Evolutionary conservation across 2,329 filamentous ascomycete species (phyloP).

Genomic region (Colletotrichum brevisporum): DNA sequence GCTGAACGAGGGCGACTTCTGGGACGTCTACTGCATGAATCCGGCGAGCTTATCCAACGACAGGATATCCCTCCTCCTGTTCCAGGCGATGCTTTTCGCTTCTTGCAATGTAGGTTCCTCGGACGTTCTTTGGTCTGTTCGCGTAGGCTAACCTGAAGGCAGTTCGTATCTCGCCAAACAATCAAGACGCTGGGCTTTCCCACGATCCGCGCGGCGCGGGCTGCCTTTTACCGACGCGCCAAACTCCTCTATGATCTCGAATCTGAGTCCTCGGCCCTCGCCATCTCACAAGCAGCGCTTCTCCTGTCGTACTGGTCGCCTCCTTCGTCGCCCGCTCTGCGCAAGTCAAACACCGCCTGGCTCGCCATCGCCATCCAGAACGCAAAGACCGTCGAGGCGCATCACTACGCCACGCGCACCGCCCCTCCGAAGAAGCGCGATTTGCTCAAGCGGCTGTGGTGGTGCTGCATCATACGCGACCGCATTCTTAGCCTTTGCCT

Average conservation of each 20-base stretch:
- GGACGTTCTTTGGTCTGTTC: neutral
- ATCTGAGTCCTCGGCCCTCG: conserved; percentile 57
- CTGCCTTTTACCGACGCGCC: conserved; percentile 56
- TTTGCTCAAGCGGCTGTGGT: conserved; percentile 66
- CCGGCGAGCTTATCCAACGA: conserved; percentile 42
- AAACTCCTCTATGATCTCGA: conserved; percentile 61
- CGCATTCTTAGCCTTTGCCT: conserved; percentile 64
- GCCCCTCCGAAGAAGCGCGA: conserved; percentile 54
- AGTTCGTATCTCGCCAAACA: conserved; percentile 56
- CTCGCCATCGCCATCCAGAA: conserved; percentile 64
- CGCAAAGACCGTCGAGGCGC: conserved; percentile 60
- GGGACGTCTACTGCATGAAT: conserved; percentile 58
- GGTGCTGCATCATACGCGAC: conserved; percentile 68
- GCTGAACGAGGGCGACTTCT: conserved; percentile 60
- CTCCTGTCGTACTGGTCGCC: conserved; percentile 61
- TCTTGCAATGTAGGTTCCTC: conserved; percentile 53
- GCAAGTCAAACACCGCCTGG: conserved; percentile 63
- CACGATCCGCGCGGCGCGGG: conserved; percentile 59
- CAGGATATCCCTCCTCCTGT: conserved; percentile 59
- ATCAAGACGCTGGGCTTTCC: conserved; percentile 59
- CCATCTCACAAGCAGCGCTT: conserved; percentile 57
- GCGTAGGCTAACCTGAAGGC: conserved; percentile 31
- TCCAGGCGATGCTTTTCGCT: conserved; percentile 62
- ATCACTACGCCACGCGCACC: conserved; percentile 55
- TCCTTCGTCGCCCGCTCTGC: conserved; percentile 45